Base-by-base conservation (phyloP, 228 moss, liverwort and hornwort species). In the Sphagnum fallax region DNA sequence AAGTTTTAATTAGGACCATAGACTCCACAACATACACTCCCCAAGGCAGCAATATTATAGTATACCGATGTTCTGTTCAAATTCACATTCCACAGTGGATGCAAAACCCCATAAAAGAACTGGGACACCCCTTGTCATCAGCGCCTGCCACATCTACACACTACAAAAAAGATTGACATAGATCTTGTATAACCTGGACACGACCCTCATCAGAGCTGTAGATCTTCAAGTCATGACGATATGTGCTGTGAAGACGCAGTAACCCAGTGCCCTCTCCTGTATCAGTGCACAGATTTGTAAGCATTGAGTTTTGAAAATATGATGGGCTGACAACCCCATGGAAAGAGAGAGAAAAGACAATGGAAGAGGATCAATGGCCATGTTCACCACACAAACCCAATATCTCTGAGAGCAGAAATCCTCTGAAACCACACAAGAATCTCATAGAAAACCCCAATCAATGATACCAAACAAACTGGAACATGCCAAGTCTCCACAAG, bases 141-240 rank as follows among this genome's bases (percentile, higher is more conserved):
- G 32, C 0, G 32, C 2, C 32, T 32, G 32, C 32, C 32, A 32
- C 32, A 32, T 32, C 32, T 32, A 32, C 32, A 32, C 32, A 32
- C 55, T 8, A 12, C 55, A 55, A 8, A 8, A 55, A 55, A 55
- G 12, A 55, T 55, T 55, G 55, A 12, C 12, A 12, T 8, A 55
- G 55, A 12, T 55, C 12, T 55, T 55, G 32, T 47, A 75, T 10
- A 78, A 98, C 97, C 85, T 98, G 97, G 66, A 98, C 97, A 52
- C 97, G 90, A 4, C 97, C 97, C 77, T 98, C 97, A 51, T 98
- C 97, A 16, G 97, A 98, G 72, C 97, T 98, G 84, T 98, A 98
- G 75, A 98, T 98, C 81, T 98, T 98, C 81, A 98, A 70, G 74
- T 98, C 97, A 77, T 98, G 97, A 59, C 97, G 88, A 81, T 98